Base-by-base conservation (phyloP, 352 stramenopile genomes). In the Phytopythium montanum region DNA sequence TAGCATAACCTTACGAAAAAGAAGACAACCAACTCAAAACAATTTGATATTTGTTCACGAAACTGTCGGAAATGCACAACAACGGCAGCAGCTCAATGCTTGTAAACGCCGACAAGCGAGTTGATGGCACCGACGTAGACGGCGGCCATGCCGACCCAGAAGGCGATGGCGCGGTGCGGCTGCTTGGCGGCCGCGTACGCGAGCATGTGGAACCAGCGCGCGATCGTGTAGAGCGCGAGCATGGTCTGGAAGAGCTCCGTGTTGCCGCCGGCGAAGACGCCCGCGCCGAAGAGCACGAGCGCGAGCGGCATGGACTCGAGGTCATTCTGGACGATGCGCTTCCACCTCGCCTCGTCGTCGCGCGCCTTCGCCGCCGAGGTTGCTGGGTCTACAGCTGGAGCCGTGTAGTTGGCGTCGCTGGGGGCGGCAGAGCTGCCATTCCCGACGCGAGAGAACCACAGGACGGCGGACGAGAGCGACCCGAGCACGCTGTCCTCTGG, bases 271-370 rank as follows among this genome's bases (percentile, higher is more conserved):
- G 75, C 73, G 12, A 75, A 54, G 36, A 85, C 75, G 19, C 69
- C 61, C 10, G 60, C 69, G 38, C 54, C 69, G 45, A 82, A 85
- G 25, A 85, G 57, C 3, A 78, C 36, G 23, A 85, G 60, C 25
- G 70, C 68, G 18, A 88, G 28, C 21, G 78, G 77, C 21, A 87
- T 79, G 34, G 76, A 81, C 64, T 85, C 77, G 28, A 84, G 46
- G 53, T 87, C 77, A 65, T 88, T 88, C 53, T 70, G 61, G 48
- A 84, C 61, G 56, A 88, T 88, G 44, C 73, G 71, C 18, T 71
- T 65, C 75, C 78, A 88, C 18, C 78, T 70, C 48, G 66, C 49
- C 63, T 85, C 75, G 36, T 72, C 60, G 23, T 72, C 53, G 23
- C 56, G 58, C 29, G 70, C 68, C 18, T 44, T 58, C 7, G 52